Base-by-base conservation (phyloP, 768 basidiomycete species). In the Lactarius evosmus region DNA sequence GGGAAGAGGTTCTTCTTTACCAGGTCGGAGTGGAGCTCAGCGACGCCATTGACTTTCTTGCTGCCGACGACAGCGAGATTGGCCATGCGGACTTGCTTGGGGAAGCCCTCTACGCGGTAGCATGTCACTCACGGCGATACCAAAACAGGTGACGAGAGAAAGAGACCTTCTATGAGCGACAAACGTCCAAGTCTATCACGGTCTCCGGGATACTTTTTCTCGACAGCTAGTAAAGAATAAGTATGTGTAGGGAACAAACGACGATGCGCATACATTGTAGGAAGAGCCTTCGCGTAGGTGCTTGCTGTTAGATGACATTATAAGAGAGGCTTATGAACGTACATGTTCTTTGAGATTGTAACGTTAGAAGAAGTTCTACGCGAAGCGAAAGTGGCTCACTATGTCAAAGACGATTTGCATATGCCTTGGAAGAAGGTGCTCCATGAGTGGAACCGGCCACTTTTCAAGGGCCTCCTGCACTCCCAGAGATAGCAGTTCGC, bases 341-440 rank as follows among this genome's bases (percentile, higher is more conserved):
- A 85, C 81, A 85, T 66, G 74, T 85, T 84, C 82, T 85, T 69
- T 17, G 36, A 33, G 34, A 12, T 34, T n/a, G 27, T n/a, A 25
- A 53, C 30, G 40, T 49, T 17, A 71, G 27, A 36, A 1, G 36
- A 52, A 80, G 85, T 79, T 62, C 29, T 19, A 8, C 38, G 30
- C 7, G 16, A 56, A 19, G 8, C 2, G 32, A 46, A 38, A 41
- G 49, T 7, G 38, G 62, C 68, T 46, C 49, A 91, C 89, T 62
- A 94, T 89, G 74, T 94, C 93, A 68, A 84, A 96, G 70, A 95
- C 94, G 70, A 96, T 93, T 71, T 96, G 92, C 84, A 95, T 78
- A 71, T 94, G 93, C 65, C 92, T 84, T 3, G 95, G 95, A 17
- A 98, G 78, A 49, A 98, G 80, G 72, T 91, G 84, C 72, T 93